These are phyloP conservation scores for Astragalus membranaceus DNA, from an alignment of 306 rosid species.

Conservation along the genomic window DNA sequence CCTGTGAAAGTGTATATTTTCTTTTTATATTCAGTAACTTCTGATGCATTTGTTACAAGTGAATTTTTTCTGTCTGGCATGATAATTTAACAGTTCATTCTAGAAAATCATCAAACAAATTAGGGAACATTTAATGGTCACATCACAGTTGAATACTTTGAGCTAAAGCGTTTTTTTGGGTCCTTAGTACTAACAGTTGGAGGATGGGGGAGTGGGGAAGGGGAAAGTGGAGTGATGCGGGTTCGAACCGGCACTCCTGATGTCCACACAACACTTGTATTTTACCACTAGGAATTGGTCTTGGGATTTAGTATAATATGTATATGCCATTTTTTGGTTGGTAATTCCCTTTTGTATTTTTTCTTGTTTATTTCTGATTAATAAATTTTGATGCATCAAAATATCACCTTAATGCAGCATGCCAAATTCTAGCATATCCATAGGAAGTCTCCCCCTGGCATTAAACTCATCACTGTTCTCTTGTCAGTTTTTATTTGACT, in stretches of 20 bases:
- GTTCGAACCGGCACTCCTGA: too few relatives aligned
- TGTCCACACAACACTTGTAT: too few relatives aligned
- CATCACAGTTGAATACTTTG: neutral
- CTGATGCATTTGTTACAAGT: neutral
- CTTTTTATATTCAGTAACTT: neutral
- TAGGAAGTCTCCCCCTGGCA: neutral
- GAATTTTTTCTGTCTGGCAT: neutral
- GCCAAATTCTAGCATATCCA: neutral
- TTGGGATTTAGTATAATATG: neutral
- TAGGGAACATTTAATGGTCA: neutral
- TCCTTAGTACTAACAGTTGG: too few relatives aligned
- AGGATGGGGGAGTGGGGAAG: too few relatives aligned
- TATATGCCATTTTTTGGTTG: neutral
- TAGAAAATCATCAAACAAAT: constrained; percentile 2
- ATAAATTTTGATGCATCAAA: neutral
- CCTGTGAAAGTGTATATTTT: neutral
- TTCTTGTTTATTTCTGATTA: neutral
- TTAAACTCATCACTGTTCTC: neutral
- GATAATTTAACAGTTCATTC: neutral
- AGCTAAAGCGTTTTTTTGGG: neutral
- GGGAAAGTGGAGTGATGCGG: too few relatives aligned
- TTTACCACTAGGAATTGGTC: too few relatives aligned
- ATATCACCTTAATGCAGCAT: neutral
- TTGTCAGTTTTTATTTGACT: neutral
- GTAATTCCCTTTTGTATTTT: neutral